Evolutionary conservation across 306 rosid genomes (phyloP), one percentile per base, ranked within the genome.

Genomic region (Myrica gale): DNA sequence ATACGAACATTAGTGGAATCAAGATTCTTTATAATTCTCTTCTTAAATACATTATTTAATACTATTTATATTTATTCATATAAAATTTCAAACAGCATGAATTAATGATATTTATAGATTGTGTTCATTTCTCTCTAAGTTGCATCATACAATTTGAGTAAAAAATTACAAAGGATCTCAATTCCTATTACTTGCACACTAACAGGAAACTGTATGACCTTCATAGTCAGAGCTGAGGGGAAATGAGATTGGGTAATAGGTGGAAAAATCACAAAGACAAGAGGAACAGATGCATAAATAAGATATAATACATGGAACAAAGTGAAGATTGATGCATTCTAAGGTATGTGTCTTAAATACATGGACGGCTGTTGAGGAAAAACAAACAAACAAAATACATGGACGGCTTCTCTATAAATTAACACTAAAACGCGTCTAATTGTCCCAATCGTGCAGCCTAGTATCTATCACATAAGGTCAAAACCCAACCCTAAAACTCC

Each of bases 401-500:
- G n/a, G 68, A 61, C 75, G 61, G 47, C 58, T 62, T 54, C 37
- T 12, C 74, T 41, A 26, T 46, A 72, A 47, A 21, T 47, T 66
- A 70, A 53, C 26, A 1, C 37, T 5, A 47, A 11, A 13, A 62
- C 44, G 61, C 51, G 32, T 53, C 26, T 6, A 16, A 13, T 44
- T 66, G 85, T 80, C 83, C 79, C 78, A 44, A 80, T 68, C 87
- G 89, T 87, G 89, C 83, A 57, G 72, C 12, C 85, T 74, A 60
- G 74, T 80, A 51, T 53, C 54, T 56, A 50, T 6, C 17, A 20
- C 76, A 58, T 3, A 42, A 82, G 60, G 85, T 84, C 87, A 80
- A 84, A 86, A 76, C 86, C 77, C 57, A 66, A 41, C 68, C 73
- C 37, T 17, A 70, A 72, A 69, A 57, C 21, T 52, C 47, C 1